Evolutionary conservation across 1,139 yeast species (phyloP).

Genomic region (Debaryomycetaceae sp.): DNA sequence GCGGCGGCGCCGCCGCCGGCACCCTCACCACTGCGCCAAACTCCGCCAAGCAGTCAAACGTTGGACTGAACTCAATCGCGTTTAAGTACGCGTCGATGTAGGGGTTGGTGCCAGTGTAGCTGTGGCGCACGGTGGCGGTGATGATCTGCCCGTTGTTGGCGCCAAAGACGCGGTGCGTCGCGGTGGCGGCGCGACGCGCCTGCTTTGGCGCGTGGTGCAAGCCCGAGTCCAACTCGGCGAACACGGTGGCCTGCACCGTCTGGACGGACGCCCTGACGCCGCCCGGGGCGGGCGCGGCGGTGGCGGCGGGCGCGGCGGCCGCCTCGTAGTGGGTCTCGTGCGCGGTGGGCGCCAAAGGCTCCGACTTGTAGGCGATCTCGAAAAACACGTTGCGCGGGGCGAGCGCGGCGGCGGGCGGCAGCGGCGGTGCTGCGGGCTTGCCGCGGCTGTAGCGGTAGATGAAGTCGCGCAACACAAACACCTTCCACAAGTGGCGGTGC

Average conservation of each 20-base stretch:
- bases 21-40: constrained; percentile 45
- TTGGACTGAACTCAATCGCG: constrained; percentile 51
- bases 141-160: constrained; percentile 32
- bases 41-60: constrained; percentile 59
- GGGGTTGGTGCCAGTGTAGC: constrained; percentile 65
- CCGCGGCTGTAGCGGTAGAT: constrained; percentile 31
- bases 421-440: background rate
- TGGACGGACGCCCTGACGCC: constrained; percentile 48
- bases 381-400: constrained; percentile 65
- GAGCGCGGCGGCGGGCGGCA: constrained; percentile 3
- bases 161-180: constrained; percentile 28
- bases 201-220: background rate
- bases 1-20: constrained; percentile 3
- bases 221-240: constrained; percentile 51
- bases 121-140: constrained; percentile 42
- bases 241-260: constrained; percentile 55
- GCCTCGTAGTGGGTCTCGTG: constrained; percentile 14
- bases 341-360: constrained; percentile 19
- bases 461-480: constrained; percentile 65
- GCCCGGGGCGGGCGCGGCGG: constrained; percentile 11
- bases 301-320: constrained; percentile 7
- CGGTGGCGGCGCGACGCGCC: background rate
- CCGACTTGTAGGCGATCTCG: constrained; percentile 51
- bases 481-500: constrained; percentile 78
- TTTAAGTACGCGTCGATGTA: constrained; percentile 56